phyloP scores from a whole-genome alignment of 2,329 filamentous ascomycete genomes.

The Botrytis fragariae region DNA sequence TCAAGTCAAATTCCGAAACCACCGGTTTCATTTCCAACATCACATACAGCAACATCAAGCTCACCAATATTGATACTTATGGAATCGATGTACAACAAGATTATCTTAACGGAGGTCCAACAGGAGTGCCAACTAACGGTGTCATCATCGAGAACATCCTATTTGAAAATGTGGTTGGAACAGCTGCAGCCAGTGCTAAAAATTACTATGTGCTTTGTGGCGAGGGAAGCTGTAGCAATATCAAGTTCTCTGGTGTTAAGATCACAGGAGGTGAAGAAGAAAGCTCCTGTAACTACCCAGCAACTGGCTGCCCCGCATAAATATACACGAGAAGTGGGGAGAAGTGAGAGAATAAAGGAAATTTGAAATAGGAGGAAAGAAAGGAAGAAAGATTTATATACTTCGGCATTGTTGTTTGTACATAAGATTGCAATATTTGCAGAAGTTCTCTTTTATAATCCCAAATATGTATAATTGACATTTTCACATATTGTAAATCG shows the following conservation, averaged over 20 bases:
- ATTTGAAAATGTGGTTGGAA: slow-evolving; percentile 41
- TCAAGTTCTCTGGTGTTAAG: slow-evolving; percentile 40
- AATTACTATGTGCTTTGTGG: slow-evolving; percentile 44
- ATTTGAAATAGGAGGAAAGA: not conserved
- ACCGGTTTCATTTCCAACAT: slow-evolving; percentile 44
- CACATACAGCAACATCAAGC: slow-evolving; percentile 47
- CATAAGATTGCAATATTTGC: not conserved
- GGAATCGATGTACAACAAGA: slow-evolving; percentile 53
- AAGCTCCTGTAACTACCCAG: slow-evolving; percentile 37
- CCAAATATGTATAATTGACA: not conserved
- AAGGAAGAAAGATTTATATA: not conserved
- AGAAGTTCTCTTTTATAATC: not conserved
- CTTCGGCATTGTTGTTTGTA: not conserved
- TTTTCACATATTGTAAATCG: not conserved
- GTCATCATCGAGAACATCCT: slow-evolving; percentile 40
- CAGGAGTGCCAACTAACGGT: slow-evolving; percentile 41
- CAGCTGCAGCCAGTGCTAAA: slow-evolving; percentile 31
- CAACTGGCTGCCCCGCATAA: slow-evolving; percentile 32
- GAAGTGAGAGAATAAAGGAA: not conserved
- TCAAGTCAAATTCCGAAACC: slow-evolving; percentile 43
- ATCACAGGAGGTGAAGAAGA: slow-evolving; percentile 31
- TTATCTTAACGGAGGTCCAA: slow-evolving; percentile 48
- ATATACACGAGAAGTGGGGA: too few species aligned
- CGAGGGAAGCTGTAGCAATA: slow-evolving; percentile 41
- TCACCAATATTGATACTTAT: slow-evolving; percentile 46